Evolutionary conservation across 805 yeast genomes (phyloP).

Genomic region (Candida namnaoensis): DNA sequence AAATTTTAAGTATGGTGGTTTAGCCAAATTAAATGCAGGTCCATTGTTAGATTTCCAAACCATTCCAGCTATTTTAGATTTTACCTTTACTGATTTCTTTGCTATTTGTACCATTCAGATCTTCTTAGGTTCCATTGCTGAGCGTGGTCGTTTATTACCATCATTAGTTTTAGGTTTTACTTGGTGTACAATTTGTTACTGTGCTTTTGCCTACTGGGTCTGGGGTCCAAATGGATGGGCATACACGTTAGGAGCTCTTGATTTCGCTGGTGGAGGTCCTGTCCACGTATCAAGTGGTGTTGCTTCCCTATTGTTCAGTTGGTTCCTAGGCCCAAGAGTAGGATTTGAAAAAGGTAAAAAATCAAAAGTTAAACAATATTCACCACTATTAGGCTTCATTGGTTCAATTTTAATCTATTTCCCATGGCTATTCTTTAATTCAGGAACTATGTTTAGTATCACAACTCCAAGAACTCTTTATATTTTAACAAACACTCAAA

Average conservation of each 20-base stretch:
- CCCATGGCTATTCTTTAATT: conserved; percentile 97
- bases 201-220: conserved; percentile 91
- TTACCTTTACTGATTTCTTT: conserved; percentile 86
- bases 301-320: conserved; percentile 71
- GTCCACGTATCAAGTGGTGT: conserved; percentile 93
- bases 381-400: conserved; percentile 79
- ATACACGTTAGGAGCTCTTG: conserved; percentile 81
- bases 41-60: conserved; percentile 67
- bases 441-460: conserved; percentile 68
- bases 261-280: conserved; percentile 99
- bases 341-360: conserved; percentile 31
- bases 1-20: conserved; percentile 67
- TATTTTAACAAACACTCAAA: conserved; percentile 84
- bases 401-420: conserved; percentile 84
- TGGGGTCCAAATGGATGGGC: conserved; percentile 97
- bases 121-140: conserved; percentile 86
- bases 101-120: conserved; percentile 84
- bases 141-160: conserved; percentile 85
- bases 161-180: conserved; percentile 68
- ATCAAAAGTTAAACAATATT: conserved; percentile 79
- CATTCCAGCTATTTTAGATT: conserved; percentile 41
- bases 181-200: conserved; percentile 87
- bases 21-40: conserved; percentile 52
- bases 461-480: conserved; percentile 81
- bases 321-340: conserved; percentile 73